These are phyloP conservation scores for Golubevia sp. DNA, from an alignment of 1,284 basidiomycete species.

Conservation along the genomic window DNA sequence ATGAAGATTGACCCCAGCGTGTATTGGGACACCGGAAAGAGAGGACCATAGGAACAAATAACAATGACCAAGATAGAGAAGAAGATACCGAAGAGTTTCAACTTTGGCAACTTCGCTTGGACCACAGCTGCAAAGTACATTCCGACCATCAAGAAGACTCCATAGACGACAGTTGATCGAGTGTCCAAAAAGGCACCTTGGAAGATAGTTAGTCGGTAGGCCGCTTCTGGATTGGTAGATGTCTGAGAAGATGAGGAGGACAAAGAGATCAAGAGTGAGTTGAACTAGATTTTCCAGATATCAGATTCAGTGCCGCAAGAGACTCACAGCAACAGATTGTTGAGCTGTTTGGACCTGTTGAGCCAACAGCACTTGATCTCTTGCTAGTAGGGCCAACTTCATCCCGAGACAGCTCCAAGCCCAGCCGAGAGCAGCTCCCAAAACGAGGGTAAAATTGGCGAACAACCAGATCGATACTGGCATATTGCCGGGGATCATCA, in stretches of 20 bases:
- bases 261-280: slow-evolving; percentile 50
- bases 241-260: no score
- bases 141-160: slow-evolving; percentile 73
- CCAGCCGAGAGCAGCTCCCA: slow-evolving; percentile 75
- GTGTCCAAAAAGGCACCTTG: slow-evolving; percentile 73
- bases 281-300: slow-evolving; percentile 66
- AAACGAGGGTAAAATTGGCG: slow-evolving; percentile 65
- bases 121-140: slow-evolving; percentile 70
- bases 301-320: slow-evolving; percentile 62
- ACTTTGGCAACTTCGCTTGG: slow-evolving; percentile 70
- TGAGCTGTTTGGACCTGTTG: slow-evolving; percentile 65
- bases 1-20: slow-evolving; percentile 64
- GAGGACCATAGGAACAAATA: slow-evolving; percentile 68
- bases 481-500: slow-evolving; percentile 53
- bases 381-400: slow-evolving; percentile 70
- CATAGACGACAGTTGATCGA: slow-evolving; percentile 68
- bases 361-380: slow-evolving; percentile 67
- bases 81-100: slow-evolving; percentile 67
- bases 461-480: slow-evolving; percentile 54
- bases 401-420: slow-evolving; percentile 75
- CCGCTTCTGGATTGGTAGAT: slow-evolving; percentile 17
- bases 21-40: slow-evolving; percentile 73
- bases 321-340: slow-evolving; percentile 21
- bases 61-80: slow-evolving; percentile 69
- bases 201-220: slow-evolving; percentile 66